These are phyloP conservation scores for Sarocladiaceae sp. DNA, from an alignment of 2,329 filamentous ascomycete species.

Conservation along the genomic window DNA sequence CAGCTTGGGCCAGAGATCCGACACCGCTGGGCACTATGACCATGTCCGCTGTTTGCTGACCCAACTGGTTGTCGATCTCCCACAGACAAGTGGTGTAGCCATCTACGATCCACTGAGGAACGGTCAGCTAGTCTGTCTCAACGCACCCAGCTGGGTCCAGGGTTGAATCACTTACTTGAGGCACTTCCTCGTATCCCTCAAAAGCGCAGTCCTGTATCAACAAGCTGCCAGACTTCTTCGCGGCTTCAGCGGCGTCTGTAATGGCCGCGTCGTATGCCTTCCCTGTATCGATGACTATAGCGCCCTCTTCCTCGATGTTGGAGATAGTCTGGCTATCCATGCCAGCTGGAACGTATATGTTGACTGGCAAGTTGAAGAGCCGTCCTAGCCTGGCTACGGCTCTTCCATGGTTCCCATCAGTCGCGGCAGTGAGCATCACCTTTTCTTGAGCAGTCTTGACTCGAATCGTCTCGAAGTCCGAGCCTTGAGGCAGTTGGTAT, in stretches of 20 bases:
- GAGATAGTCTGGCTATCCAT: constrained; percentile 48
- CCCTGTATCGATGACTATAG: constrained; percentile 48
- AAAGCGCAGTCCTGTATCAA: constrained; percentile 66
- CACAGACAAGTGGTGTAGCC: constrained; percentile 68
- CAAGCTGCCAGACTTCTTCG: constrained; percentile 41
- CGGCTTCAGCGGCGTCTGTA: constrained; percentile 12
- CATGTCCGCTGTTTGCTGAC: constrained; percentile 31
- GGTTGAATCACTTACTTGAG: constrained; percentile 34
- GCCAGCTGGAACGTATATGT: constrained; percentile 56
- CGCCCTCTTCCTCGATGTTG: constrained; percentile 57
- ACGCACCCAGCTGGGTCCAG: not conserved
- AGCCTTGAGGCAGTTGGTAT: constrained; percentile 35
- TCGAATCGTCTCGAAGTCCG: constrained; percentile 36
- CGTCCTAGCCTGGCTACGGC: constrained; percentile 64
- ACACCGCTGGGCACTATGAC: constrained; percentile 65
- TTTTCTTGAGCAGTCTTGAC: not conserved
- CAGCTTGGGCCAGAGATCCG: constrained; percentile 66
- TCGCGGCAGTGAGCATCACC: constrained; percentile 52
- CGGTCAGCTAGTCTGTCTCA: not conserved
- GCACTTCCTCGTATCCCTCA: constrained; percentile 59
- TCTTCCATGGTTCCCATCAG: constrained; percentile 72
- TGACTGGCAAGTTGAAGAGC: constrained; percentile 46
- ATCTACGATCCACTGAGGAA: constrained; percentile 61
- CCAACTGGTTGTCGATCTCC: constrained; percentile 58
- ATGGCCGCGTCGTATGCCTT: constrained; percentile 56